Evolutionary conservation across 495 filamentous ascomycete genomes (phyloP), one percentile per base, ranked within the genome.

Genomic region (Amniculicola lignicola): DNA sequence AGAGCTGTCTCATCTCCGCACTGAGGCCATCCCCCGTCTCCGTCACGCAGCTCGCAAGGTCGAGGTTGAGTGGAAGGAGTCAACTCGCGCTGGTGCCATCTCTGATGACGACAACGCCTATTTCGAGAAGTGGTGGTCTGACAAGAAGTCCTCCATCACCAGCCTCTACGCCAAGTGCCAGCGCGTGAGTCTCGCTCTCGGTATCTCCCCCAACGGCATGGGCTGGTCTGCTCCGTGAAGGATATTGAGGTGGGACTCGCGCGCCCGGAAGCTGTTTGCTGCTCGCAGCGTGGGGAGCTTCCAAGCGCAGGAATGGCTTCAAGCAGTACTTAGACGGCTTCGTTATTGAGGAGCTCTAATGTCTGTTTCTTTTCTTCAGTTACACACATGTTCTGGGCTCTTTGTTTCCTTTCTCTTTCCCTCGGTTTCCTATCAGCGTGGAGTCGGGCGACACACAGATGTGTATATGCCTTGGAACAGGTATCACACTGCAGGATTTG

Each of bases 1-100:
- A 25, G 63, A 66, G 52, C 59, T 66, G 2, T 54, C 52, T 21
- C 38, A 59, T 38, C 31, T 66, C 23, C 59, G 63, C 39, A 59
- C 59, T 41, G 63, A 59, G 18, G 22, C 54, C 7, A 35, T 66
- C 14, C 47, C 59, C n/a, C 54, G 51, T n/a, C 63, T 66, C 12
- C 50, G 54, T n/a, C 63, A 66, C 38, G 16, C 51, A n/a, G 16
- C 25, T 19, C 44, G 28, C 54, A 39, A 48, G 14, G 42, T 63
- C 22, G 51, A 57, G 15, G 36, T 24, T 4, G 54, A 48, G 24
- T 63, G 49, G 55, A 23, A 38, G 36, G 59, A 62, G 36, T 29
- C 43, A 37, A 51, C 55, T 42, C 53, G 47, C 22, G 18, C 31
- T 11, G 50, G 41, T 19, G 11, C 38, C 4, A 24, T 50, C 22